phyloP scores from a whole-genome alignment of 805 yeast species.

The Ogataea wickerhamii region DNA sequence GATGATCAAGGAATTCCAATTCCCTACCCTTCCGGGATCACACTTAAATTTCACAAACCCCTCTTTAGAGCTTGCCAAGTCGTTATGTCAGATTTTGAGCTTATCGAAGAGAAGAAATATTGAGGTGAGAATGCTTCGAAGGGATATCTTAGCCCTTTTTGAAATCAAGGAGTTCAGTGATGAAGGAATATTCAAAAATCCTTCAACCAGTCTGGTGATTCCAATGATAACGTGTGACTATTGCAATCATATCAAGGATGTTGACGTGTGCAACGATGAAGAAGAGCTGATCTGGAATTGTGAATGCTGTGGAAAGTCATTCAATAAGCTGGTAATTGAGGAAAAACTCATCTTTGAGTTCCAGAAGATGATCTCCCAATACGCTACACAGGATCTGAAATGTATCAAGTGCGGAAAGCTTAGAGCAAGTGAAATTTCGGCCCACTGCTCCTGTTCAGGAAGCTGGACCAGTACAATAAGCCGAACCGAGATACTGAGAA shows the following conservation, averaged over 20 bases:
- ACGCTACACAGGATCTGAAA: constrained; percentile 72
- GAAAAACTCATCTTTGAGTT: constrained; percentile 72
- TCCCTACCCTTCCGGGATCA: constrained; percentile 78
- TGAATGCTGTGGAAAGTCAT: constrained; percentile 57
- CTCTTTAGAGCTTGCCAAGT: constrained; percentile 74
- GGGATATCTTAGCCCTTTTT: constrained; percentile 66
- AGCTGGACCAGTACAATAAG: constrained; percentile 61
- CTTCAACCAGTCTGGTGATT: constrained; percentile 64
- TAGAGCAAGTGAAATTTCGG: constrained; percentile 64
- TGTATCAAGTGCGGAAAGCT: constrained; percentile 75
- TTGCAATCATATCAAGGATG: constrained; percentile 69
- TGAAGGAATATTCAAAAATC: constrained; percentile 69
- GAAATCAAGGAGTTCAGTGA: constrained; percentile 83
- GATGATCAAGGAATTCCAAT: constrained; percentile 58
- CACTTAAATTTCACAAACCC: constrained; percentile 61
- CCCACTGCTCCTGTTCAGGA: constrained; percentile 87
- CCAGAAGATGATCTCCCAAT: constrained; percentile 51
- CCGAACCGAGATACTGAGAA: constrained; percentile 41
- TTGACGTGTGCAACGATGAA: constrained; percentile 78
- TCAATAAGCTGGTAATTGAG: constrained; percentile 69
- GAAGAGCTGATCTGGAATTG: constrained; percentile 56
- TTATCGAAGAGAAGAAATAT: constrained; percentile 60
- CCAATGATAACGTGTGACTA: constrained; percentile 72
- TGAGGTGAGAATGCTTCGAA: constrained; percentile 72
- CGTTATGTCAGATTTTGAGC: constrained; percentile 65